phyloP scores from a whole-genome alignment of 805 yeast genomes.

The Sugiyamaella floridensis region DNA sequence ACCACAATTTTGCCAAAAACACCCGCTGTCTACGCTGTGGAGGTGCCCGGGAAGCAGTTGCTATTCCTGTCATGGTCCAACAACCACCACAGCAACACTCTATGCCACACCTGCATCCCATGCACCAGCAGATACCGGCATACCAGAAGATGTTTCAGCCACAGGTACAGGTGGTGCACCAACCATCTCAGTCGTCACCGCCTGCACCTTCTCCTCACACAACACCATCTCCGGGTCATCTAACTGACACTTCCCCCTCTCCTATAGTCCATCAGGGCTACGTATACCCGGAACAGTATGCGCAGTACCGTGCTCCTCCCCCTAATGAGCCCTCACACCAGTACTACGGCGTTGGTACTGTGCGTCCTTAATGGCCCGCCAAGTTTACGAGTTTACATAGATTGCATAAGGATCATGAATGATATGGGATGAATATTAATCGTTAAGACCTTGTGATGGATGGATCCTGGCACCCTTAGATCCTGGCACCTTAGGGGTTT shows the following conservation, averaged over 20 bases:
- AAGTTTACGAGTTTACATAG: too few relatives aligned
- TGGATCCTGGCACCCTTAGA: too few relatives aligned
- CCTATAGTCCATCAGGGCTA: neutral
- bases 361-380: too few relatives aligned
- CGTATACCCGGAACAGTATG: neutral
- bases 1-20: conserved; percentile 91
- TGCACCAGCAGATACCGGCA: neutral
- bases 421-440: too few relatives aligned
- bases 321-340: neutral
- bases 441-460: too few relatives aligned
- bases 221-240: neutral
- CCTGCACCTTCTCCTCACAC: neutral
- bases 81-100: neutral
- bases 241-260: neutral
- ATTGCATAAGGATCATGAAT: too few relatives aligned
- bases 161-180: neutral
- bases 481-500: too few relatives aligned
- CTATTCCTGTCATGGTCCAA: neutral
- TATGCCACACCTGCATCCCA: neutral
- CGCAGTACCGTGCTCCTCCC: neutral
- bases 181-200: neutral
- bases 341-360: too few relatives aligned
- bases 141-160: neutral
- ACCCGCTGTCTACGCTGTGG: conserved; percentile 84
- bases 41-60: conserved; percentile 38